Evolutionary conservation across 257 asterid species (phyloP).

Genomic region (Mitragyna speciosa): DNA sequence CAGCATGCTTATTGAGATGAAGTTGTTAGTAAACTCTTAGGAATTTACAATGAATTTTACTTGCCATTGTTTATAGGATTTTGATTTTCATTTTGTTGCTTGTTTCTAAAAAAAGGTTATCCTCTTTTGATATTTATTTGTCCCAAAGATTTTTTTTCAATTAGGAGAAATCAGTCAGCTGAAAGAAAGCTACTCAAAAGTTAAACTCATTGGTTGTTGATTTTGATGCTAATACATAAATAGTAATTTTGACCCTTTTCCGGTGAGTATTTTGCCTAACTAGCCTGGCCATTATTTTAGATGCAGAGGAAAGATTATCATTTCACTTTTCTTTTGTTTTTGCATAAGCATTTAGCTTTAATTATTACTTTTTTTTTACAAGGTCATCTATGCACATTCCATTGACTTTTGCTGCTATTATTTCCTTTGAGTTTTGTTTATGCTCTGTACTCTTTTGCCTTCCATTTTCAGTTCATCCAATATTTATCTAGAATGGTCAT

Average conservation of each 20-base stretch:
- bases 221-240: background rate
- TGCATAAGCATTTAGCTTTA: background rate
- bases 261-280: too few relatives aligned
- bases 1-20: constrained; percentile 7
- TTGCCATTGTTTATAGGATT: too few relatives aligned
- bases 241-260: background rate
- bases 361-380: background rate
- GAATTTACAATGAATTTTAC: background rate
- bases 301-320: background rate
- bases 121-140: background rate
- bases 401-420: background rate
- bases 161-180: background rate
- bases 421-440: background rate
- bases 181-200: background rate
- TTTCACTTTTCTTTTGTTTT: background rate
- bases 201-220: too few relatives aligned
- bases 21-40: background rate
- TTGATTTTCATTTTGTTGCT: background rate
- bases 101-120: too few relatives aligned
- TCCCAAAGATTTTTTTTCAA: background rate
- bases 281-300: too few relatives aligned
- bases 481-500: background rate
- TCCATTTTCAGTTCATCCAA: background rate
- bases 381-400: background rate
- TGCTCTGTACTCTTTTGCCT: background rate